Evolutionary conservation across 1,139 yeast genomes (phyloP).

Genomic region (Yamadazyma siamensis): DNA sequence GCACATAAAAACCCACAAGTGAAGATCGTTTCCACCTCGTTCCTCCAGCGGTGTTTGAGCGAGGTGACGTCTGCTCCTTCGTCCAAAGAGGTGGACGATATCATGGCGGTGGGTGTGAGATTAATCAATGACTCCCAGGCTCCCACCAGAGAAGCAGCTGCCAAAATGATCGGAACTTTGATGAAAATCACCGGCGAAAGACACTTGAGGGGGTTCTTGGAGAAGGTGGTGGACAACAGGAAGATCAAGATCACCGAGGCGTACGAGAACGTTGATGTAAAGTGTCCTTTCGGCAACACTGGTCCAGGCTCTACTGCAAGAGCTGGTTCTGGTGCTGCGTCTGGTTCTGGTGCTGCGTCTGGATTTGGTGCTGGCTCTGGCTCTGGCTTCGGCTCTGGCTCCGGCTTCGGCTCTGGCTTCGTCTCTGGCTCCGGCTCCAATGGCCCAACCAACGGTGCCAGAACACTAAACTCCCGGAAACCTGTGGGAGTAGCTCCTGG

Average conservation of each 20-base stretch:
- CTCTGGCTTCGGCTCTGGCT: too few relatives aligned
- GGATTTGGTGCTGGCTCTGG: not conserved
- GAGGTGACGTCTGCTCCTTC: slow-evolving; percentile 50
- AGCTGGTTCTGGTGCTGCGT: slow-evolving; percentile 1
- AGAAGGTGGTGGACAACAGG: slow-evolving; percentile 71
- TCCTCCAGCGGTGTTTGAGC: slow-evolving; percentile 61
- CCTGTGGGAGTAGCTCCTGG: too few relatives aligned
- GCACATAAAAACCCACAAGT: slow-evolving; percentile 83
- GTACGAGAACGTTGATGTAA: slow-evolving; percentile 55
- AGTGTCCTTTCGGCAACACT: slow-evolving; percentile 23
- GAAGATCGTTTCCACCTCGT: slow-evolving; percentile 65
- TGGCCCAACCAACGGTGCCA: slow-evolving; percentile 2
- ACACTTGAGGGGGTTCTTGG: slow-evolving; percentile 57
- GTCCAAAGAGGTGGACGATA: slow-evolving; percentile 50
- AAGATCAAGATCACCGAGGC: slow-evolving; percentile 64
- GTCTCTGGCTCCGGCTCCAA: slow-evolving; percentile 7
- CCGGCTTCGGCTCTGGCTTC: too few relatives aligned
- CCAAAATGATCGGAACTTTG: slow-evolving; percentile 75
- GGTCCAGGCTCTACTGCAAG: slow-evolving; percentile 1
- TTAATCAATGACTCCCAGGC: slow-evolving; percentile 80
- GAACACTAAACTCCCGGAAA: slow-evolving; percentile 3
- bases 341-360: slow-evolving; percentile 2
- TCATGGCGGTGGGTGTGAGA: slow-evolving; percentile 55
- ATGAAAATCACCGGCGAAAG: slow-evolving; percentile 81
- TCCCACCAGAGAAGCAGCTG: slow-evolving; percentile 76